phyloP scores from a whole-genome alignment of 768 basidiomycete genomes.

The Tricholoma flavovirens region DNA sequence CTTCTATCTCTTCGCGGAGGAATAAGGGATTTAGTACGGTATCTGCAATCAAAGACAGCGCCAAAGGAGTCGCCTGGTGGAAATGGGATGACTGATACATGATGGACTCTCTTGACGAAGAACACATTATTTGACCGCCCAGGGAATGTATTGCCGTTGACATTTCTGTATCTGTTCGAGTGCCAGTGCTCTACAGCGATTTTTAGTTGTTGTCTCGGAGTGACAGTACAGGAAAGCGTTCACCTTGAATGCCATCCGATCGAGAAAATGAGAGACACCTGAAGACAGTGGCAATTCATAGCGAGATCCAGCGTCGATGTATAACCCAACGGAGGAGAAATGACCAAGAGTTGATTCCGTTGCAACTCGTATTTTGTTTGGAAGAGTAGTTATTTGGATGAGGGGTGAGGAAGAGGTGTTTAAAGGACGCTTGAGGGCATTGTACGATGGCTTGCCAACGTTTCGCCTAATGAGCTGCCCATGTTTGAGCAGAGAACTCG shows the following conservation, averaged over 20 bases:
- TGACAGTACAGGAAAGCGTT: constrained; percentile 8
- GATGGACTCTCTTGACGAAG: constrained; percentile 88
- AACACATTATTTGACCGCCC: constrained; percentile 89
- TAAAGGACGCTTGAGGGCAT: constrained; percentile 14
- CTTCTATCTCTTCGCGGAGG: constrained; percentile 69
- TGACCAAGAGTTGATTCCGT: constrained; percentile 90
- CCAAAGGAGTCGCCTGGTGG: constrained; percentile 72
- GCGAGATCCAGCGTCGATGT: constrained; percentile 88
- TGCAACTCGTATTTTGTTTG: constrained; percentile 88
- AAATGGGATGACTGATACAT: constrained; percentile 99
- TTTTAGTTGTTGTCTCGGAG: background rate
- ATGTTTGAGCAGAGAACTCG: constrained; percentile 34
- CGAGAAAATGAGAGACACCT: constrained; percentile 89
- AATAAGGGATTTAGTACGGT: constrained; percentile 80
- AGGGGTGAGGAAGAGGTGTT: constrained; percentile 22
- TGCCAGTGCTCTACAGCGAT: constrained; percentile 58
- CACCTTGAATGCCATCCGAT: constrained; percentile 97
- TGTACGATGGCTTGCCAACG: constrained; percentile 4
- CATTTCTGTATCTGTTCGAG: constrained; percentile 74
- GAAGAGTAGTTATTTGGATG: constrained; percentile 73
- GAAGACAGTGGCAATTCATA: constrained; percentile 71
- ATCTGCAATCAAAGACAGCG: constrained; percentile 86
- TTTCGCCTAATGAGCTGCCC: constrained; percentile 13
- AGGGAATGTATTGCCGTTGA: constrained; percentile 71
- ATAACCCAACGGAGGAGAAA: constrained; percentile 90